phyloP scores from a whole-genome alignment of 768 basidiomycete species.

The Dictyophora rubrovolvata region DNA sequence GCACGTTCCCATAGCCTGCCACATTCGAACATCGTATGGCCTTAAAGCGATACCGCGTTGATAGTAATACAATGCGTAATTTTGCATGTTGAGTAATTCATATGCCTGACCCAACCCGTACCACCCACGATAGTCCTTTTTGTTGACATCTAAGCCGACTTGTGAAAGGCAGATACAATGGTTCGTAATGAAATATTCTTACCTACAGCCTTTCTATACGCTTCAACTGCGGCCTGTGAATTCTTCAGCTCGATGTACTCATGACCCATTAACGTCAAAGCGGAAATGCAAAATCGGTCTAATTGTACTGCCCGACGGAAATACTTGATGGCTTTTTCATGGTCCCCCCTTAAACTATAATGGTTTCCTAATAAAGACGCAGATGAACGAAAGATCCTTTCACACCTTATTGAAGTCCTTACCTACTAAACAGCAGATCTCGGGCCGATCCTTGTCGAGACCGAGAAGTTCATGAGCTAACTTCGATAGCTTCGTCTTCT shows the following conservation, averaged over 20 bases:
- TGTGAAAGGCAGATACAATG: neutral
- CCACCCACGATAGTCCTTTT: conserved; percentile 97
- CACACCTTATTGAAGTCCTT: neutral
- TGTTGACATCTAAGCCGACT: conserved; percentile 64
- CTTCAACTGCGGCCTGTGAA: conserved; percentile 96
- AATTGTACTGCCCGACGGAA: conserved; percentile 92
- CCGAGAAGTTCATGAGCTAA: conserved; percentile 86
- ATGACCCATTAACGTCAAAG: conserved; percentile 99
- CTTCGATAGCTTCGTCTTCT: conserved; percentile 76
- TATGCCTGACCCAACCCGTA: conserved; percentile 98
- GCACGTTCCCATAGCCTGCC: conserved; percentile 90
- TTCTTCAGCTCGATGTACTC: conserved; percentile 99
- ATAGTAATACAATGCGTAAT: conserved; percentile 93
- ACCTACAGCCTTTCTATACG: conserved; percentile 94
- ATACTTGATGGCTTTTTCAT: conserved; percentile 93
- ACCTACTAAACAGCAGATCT: conserved; percentile 95
- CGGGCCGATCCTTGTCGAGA: conserved; percentile 87
- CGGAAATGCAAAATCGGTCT: conserved; percentile 88
- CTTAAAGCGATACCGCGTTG: conserved; percentile 89
- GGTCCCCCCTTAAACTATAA: conserved; percentile 86
- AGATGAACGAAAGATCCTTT: conserved; percentile 1
- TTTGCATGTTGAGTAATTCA: conserved; percentile 92
- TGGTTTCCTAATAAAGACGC: conserved; percentile 67
- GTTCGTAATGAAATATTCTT: conserved; percentile 20
- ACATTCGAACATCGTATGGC: conserved; percentile 91